Percentiles rank a stretch among this genome's conserved stretches.
Conservation (phyloP, 2,329 filamentous ascomycete genomes). For the Botrytis deweyae region DNA sequence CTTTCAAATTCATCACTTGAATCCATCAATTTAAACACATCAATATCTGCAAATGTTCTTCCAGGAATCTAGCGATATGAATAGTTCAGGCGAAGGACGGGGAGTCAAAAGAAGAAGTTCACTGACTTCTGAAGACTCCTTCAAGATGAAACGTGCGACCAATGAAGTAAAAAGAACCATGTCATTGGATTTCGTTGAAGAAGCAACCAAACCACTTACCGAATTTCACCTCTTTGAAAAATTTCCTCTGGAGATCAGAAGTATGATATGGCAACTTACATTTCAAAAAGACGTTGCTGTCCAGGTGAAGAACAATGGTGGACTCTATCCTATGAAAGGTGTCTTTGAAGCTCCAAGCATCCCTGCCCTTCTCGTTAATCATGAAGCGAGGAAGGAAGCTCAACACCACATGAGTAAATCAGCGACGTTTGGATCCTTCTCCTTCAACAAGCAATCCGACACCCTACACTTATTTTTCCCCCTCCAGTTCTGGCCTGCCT, state of each 20-base stretch:
- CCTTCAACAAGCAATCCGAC: neutral
- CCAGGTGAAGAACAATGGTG: neutral
- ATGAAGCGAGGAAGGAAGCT: neutral
- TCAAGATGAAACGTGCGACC: neutral
- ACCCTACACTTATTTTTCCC: neutral
- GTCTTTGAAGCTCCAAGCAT: neutral
- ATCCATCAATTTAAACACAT: neutral
- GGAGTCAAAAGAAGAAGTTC: neutral
- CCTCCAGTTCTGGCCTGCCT: neutral
- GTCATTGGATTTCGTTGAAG: rapidly evolving
- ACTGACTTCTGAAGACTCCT: neutral
- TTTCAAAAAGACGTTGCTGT: neutral
- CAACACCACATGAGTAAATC: neutral
- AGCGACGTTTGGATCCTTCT: neutral
- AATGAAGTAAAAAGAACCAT: neutral
- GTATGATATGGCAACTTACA: neutral
- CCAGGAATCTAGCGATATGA: neutral
- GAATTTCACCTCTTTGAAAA: neutral
- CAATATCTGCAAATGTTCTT: neutral
- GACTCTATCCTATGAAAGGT: neutral
- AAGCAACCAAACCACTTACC: neutral
- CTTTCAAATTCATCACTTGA: neutral
- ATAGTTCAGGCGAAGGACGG: neutral
- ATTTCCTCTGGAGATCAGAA: neutral
- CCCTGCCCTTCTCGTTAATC: neutral